phyloP scores from a whole-genome alignment of 2,329 filamentous ascomycete genomes.

The Mycocentrospora acerina region DNA sequence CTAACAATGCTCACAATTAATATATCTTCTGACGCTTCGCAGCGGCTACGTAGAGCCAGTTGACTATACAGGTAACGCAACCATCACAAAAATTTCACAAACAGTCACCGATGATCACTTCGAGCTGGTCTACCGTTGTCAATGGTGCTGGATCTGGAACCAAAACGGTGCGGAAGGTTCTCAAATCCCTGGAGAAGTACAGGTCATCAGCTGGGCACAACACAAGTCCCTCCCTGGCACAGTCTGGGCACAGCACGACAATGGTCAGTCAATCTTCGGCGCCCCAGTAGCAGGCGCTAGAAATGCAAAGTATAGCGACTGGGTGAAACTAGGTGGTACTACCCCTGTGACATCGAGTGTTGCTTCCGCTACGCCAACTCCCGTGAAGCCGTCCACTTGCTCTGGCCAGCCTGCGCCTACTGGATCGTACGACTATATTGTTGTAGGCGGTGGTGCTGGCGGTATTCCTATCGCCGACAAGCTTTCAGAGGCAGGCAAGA shows the following conservation, averaged over 20 bases:
- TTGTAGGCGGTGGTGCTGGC: slow-evolving; percentile 64
- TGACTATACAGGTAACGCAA: slow-evolving; percentile 63
- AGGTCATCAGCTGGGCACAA: slow-evolving; percentile 60
- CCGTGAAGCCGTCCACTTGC: slow-evolving; percentile 38
- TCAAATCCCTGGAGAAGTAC: slow-evolving; percentile 41
- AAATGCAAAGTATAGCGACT: slow-evolving; percentile 47
- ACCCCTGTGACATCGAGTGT: slow-evolving; percentile 22
- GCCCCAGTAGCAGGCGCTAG: slow-evolving; percentile 47
- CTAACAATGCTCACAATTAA: no score
- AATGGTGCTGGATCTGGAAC: slow-evolving; percentile 50
- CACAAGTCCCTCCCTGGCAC: slow-evolving; percentile 44
- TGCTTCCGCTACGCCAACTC: slow-evolving; percentile 28
- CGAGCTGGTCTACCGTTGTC: slow-evolving; percentile 65
- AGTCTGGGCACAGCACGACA: slow-evolving; percentile 55
- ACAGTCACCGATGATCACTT: slow-evolving; percentile 61
- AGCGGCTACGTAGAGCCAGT: slow-evolving; percentile 61
- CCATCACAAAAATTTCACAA: slow-evolving; percentile 61
- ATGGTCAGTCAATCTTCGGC: slow-evolving; percentile 57
- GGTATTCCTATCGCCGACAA: slow-evolving; percentile 62
- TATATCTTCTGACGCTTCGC: slow-evolving; percentile 10
- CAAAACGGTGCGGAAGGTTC: slow-evolving; percentile 44
- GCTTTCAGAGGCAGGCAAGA: slow-evolving; percentile 65
- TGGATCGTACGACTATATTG: slow-evolving; percentile 62
- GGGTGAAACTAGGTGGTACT: slow-evolving; percentile 38
- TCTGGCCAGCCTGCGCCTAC: slow-evolving; percentile 41